phyloP scores from a whole-genome alignment of 805 yeast species.

The Wickerhamomyces pijperi region DNA sequence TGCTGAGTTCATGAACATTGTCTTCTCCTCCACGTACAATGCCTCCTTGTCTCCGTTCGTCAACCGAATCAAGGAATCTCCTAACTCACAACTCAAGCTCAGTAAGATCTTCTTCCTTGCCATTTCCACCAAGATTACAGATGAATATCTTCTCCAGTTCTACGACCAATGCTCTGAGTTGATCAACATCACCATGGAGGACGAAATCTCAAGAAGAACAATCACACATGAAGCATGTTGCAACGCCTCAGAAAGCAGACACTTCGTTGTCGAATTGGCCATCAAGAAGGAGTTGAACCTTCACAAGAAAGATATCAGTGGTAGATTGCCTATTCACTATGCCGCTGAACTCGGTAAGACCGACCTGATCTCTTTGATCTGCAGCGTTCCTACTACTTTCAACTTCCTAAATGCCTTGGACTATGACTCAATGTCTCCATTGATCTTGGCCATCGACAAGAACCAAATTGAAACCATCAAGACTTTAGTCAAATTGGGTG shows the following conservation, averaged over 20 bases:
- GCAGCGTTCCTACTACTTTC: constrained; percentile 17
- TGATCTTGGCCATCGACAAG: constrained; percentile 66
- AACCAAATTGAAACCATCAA: constrained; percentile 46
- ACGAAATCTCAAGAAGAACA: constrained; percentile 64
- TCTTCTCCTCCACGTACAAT: constrained; percentile 24
- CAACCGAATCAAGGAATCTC: constrained; percentile 27
- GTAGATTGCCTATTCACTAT: constrained; percentile 79
- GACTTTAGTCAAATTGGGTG: constrained; percentile 35
- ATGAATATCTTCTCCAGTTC: constrained; percentile 36
- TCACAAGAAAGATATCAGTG: constrained; percentile 48
- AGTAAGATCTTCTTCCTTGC: constrained; percentile 68
- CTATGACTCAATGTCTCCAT: constrained; percentile 71
- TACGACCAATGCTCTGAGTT: constrained; percentile 25
- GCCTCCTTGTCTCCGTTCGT: constrained; percentile 34
- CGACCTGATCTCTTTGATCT: constrained; percentile 29
- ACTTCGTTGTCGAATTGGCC: constrained; percentile 14
- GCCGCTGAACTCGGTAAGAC: constrained; percentile 54
- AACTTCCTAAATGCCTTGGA: constrained; percentile 35
- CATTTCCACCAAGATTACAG: constrained; percentile 51
- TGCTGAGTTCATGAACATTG: constrained; percentile 52
- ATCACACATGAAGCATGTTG: constrained; percentile 59
- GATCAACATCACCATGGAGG: constrained; percentile 54
- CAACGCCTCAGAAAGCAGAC: constrained; percentile 11
- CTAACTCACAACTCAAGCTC: constrained; percentile 32
- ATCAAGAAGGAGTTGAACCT: constrained; percentile 17